Evolutionary conservation across 2,329 filamentous ascomycete species (phyloP), one percentile per base, ranked within the genome.

Genomic region (Penicillium sp.): DNA sequence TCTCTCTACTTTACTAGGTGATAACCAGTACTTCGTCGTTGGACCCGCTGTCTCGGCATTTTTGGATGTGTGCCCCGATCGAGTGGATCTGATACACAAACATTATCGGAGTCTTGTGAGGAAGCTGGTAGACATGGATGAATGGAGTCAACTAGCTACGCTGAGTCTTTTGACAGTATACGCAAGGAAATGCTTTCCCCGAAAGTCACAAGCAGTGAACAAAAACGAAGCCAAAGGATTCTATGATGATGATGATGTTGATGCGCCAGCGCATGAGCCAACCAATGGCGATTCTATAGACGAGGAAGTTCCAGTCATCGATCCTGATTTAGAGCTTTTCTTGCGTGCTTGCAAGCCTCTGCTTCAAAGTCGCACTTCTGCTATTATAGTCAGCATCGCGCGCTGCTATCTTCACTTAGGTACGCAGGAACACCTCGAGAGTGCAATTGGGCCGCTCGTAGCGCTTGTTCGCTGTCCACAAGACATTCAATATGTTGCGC

Each of bases 111-210:
- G 83, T 35, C 77, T 99, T 61, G 86, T 96, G 61, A 90, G 86
- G 71, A 96, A 97, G 77, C 77, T 97, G 52, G 91, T 97, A 23
- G 94, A 99, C 69, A 99, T 99, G 94, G 94, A 99, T 68, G 94
- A 99, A 74, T 99, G 94, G 94, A 89, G 91, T 43, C 94, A 99
- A 74, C 73, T 97, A 54, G 88, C 91, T 2, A 89, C 89, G 2
- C 69, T 99, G 64, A 83, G 86, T 40, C 78, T 99, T 62, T 87
- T 97, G 84, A 87, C 89, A 1, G 78, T 86, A 21, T 99, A 99
- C 71, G 86, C 90, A 1, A 84, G 94, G 55, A 89, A 84, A 68
- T 97, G 91, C 71, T 99, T 99, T 64, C 92, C 94, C 0, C 80
- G 81, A 55, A 82, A 82, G 68, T 88, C 79, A 8, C 79, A 79